Conservation (phyloP, 2,329 filamentous ascomycete genomes). For the Verticillium dahliae region DNA sequence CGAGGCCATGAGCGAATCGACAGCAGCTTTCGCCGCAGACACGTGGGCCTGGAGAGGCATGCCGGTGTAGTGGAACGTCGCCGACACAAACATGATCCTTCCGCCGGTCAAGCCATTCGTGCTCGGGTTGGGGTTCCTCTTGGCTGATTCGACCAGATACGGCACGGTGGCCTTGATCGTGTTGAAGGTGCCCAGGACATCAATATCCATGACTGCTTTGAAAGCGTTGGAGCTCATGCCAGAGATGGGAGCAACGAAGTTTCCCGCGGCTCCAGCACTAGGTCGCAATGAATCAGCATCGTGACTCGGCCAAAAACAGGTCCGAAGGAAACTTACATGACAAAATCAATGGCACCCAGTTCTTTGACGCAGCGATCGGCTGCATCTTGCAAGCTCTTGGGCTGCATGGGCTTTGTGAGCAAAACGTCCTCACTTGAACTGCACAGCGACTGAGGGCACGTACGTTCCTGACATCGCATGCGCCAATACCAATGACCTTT, state of each 20-base stretch:
- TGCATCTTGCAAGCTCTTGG: conserved; percentile 62
- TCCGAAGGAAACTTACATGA: conserved; percentile 58
- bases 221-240: conserved; percentile 84
- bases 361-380: conserved; percentile 76
- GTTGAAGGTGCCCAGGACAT: conserved; percentile 89
- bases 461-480: conserved; percentile 69
- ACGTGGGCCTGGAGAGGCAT: conserved; percentile 83
- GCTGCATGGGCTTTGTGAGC: conserved; percentile 23
- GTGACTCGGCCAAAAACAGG: not conserved
- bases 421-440: not conserved
- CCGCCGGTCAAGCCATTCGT: conserved; percentile 65
- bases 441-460: conserved; percentile 15
- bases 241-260: conserved; percentile 83
- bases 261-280: conserved; percentile 89
- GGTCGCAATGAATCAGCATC: not conserved
- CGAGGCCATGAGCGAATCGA: conserved; percentile 76
- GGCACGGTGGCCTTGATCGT: conserved; percentile 88
- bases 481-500: conserved; percentile 81
- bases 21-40: conserved; percentile 82
- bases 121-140: conserved; percentile 50
- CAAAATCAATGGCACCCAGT: conserved; percentile 83
- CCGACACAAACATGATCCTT: conserved; percentile 83
- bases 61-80: conserved; percentile 85
- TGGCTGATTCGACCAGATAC: conserved; percentile 69
- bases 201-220: conserved; percentile 93